These are phyloP conservation scores for Fraxinus greggii DNA, from an alignment of 305 asterid species.

Conservation along the genomic window DNA sequence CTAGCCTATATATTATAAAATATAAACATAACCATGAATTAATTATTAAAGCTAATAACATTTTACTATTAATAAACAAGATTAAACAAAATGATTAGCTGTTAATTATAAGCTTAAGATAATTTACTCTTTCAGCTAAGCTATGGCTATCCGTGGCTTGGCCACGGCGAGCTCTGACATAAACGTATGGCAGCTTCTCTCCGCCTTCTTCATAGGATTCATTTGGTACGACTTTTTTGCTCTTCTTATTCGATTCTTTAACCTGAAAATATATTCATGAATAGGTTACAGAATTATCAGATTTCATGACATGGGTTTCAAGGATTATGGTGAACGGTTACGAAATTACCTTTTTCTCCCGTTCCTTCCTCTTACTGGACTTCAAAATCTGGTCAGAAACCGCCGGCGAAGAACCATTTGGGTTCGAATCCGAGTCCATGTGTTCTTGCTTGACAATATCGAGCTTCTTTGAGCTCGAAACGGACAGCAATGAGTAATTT, in stretches of 20 bases:
- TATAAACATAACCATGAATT: slow-evolving; percentile 20
- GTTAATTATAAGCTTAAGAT: slow-evolving; percentile 22
- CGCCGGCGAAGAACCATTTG: slow-evolving; percentile 49
- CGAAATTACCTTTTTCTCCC: slow-evolving; percentile 62
- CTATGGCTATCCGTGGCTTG: slow-evolving; percentile 98
- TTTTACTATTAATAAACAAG: slow-evolving; percentile 25
- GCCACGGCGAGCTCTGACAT: slow-evolving; percentile 93
- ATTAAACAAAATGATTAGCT: slow-evolving; percentile 29
- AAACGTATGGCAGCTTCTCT: slow-evolving; percentile 81
- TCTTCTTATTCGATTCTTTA: slow-evolving; percentile 58
- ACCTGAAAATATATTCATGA: slow-evolving; percentile 22
- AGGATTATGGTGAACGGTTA: neutral
- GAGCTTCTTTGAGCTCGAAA: slow-evolving; percentile 32
- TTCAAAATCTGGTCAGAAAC: slow-evolving; percentile 46
- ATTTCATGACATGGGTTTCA: neutral
- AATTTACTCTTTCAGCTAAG: slow-evolving; percentile 87
- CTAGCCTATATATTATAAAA: slow-evolving; percentile 64
- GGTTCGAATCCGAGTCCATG: slow-evolving; percentile 47
- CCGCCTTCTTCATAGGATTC: slow-evolving; percentile 47
- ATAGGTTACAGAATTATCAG: neutral
- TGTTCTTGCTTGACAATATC: slow-evolving; percentile 68
- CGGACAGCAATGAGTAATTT: slow-evolving; percentile 24
- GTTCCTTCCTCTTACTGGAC: slow-evolving; percentile 67
- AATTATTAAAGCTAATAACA: slow-evolving; percentile 17
- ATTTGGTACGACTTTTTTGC: slow-evolving; percentile 41